Evolutionary conservation across 2,329 filamentous ascomycete species (phyloP).

Genomic region (Lithohypha guttulata): DNA sequence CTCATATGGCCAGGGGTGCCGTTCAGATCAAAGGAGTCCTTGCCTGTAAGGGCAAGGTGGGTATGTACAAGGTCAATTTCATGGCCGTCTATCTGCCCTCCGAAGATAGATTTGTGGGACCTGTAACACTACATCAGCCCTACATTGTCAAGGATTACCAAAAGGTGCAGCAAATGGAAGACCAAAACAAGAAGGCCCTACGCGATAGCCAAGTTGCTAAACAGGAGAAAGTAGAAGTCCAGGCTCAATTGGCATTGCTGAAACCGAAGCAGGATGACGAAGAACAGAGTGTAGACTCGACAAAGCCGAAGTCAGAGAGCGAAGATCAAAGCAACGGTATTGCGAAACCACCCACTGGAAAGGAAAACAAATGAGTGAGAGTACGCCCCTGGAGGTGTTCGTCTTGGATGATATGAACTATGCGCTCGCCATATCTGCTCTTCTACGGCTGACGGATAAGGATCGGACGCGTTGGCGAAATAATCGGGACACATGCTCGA

Average conservation of each 20-base stretch:
- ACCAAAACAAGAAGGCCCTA: constrained; percentile 6
- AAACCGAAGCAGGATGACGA: no score
- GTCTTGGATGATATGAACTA: no score
- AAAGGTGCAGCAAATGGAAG: constrained; percentile 3
- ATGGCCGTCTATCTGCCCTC: constrained; percentile 15
- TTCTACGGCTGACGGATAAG: no score
- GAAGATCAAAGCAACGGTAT: neutral
- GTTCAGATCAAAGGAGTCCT: constrained; percentile 12
- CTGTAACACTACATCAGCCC: neutral
- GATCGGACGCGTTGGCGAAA: no score
- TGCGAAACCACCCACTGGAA: neutral
- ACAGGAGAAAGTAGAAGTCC: neutral
- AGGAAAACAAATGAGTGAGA: constrained; percentile 6
- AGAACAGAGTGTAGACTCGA: no score
- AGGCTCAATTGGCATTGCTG: neutral
- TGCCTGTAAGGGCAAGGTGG: constrained; percentile 14
- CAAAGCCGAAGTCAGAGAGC: neutral
- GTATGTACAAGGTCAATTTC: constrained; percentile 13
- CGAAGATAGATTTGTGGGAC: constrained; percentile 7
- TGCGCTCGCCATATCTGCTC: no score
- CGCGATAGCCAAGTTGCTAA: neutral
- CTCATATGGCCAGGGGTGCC: constrained; percentile 3
- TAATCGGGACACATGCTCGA: no score
- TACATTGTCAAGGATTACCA: constrained; percentile 6
- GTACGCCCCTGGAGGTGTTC: no score